Evolutionary conservation across 75 land plant genomes (phyloP).

Genomic region (Picea glauca): DNA sequence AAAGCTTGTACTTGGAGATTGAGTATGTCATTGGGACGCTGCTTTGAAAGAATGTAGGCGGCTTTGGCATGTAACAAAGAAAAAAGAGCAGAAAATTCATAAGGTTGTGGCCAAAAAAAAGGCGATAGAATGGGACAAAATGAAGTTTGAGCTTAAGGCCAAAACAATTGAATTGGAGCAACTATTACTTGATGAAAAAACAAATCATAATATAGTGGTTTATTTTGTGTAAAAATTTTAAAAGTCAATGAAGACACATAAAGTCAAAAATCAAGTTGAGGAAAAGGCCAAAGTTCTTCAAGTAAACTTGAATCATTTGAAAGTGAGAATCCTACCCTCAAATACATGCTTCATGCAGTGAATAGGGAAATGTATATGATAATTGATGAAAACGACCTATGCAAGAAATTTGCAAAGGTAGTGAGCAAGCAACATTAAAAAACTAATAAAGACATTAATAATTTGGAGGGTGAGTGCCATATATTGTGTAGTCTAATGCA

Average conservation of each 20-base stretch:
- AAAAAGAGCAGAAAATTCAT: constrained; percentile 62
- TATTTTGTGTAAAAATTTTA: constrained; percentile 39
- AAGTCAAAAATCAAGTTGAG: constrained; percentile 65
- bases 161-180: constrained; percentile 41
- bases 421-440: constrained; percentile 74
- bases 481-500: constrained; percentile 40
- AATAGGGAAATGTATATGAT: constrained; percentile 47
- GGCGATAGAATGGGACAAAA: constrained; percentile 51
- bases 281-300: constrained; percentile 44
- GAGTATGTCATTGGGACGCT: constrained; percentile 70
- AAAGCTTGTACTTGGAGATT: constrained; percentile 47
- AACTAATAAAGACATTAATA: constrained; percentile 63
- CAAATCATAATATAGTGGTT: constrained; percentile 22
- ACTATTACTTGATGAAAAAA: constrained; percentile 33
- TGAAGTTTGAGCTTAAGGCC: constrained; percentile 44
- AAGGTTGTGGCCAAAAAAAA: constrained; percentile 47
- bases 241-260: constrained; percentile 41
- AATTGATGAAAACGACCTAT: constrained; percentile 62
- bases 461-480: constrained; percentile 84
- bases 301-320: constrained; percentile 45
- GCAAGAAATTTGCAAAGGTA: constrained; percentile 52
- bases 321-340: constrained; percentile 65
- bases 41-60: constrained; percentile 93
- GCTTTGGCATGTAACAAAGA: constrained; percentile 62
- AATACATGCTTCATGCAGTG: constrained; percentile 35